phyloP scores from a whole-genome alignment of 108 stramenopile species.

The Mayamaea pseudoterrestris region DNA sequence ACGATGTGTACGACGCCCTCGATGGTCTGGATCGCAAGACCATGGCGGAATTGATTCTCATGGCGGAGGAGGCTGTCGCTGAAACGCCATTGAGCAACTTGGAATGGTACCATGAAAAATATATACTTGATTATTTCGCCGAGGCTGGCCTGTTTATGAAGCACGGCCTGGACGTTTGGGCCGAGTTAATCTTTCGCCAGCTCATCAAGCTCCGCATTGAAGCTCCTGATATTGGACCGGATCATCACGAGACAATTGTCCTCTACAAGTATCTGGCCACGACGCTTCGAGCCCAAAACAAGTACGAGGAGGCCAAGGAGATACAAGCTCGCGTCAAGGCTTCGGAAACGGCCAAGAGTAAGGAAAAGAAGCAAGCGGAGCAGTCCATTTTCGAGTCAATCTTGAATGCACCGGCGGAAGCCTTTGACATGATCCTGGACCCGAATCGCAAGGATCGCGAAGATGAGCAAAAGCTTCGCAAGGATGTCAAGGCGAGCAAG shows the following conservation, averaged over 20 bases:
- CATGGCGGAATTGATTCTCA: slow-evolving; percentile 79
- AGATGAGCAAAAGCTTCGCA: slow-evolving; percentile 62
- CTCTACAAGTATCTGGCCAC: slow-evolving; percentile 58
- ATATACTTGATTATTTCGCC: slow-evolving; percentile 81
- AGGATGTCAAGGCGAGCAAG: slow-evolving; percentile 71
- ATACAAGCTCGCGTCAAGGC: slow-evolving; percentile 13
- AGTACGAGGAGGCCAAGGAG: slow-evolving; percentile 58
- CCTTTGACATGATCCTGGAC: slow-evolving; percentile 69
- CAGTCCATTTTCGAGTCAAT: slow-evolving; percentile 52
- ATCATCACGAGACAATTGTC: slow-evolving; percentile 65
- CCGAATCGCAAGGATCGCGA: slow-evolving; percentile 79
- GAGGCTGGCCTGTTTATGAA: slow-evolving; percentile 74
- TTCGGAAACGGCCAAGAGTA: slow-evolving; percentile 9
- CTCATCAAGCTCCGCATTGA: slow-evolving; percentile 61
- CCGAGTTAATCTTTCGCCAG: slow-evolving; percentile 59
- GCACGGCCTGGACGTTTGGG: slow-evolving; percentile 68
- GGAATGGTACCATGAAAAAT: slow-evolving; percentile 86
- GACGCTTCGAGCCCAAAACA: slow-evolving; percentile 40
- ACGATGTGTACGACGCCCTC: slow-evolving; percentile 67
- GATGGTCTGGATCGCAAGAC: slow-evolving; percentile 81
- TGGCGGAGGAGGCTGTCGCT: slow-evolving; percentile 84
- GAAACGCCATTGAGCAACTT: slow-evolving; percentile 73
- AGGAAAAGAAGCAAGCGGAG: slow-evolving; percentile 61
- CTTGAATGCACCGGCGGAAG: slow-evolving; percentile 47
- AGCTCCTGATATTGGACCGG: slow-evolving; percentile 76